These are phyloP conservation scores for Fagus crenata DNA, from an alignment of 306 rosid genomes.

Conservation along the genomic window DNA sequence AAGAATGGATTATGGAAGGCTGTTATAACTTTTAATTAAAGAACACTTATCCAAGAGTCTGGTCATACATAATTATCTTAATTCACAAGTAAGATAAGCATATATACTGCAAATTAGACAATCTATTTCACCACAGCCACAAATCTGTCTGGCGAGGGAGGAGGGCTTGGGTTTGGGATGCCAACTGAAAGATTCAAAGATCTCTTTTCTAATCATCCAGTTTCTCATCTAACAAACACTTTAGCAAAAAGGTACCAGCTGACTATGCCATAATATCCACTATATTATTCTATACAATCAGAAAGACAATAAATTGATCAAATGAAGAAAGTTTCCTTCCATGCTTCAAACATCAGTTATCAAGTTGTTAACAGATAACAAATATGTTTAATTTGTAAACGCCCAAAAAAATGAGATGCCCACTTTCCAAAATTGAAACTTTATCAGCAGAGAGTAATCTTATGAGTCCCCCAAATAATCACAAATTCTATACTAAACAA, in stretches of 20 bases:
- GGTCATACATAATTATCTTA: too few relatives aligned
- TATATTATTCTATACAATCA: not conserved
- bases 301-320: not conserved
- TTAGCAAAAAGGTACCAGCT: not conserved
- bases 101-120: not conserved
- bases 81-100: too few relatives aligned
- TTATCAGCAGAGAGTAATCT: not conserved
- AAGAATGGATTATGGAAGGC: too few relatives aligned
- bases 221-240: not conserved
- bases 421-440: not conserved
- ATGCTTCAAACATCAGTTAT: not conserved
- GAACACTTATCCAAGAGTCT: too few relatives aligned
- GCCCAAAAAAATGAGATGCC: not conserved
- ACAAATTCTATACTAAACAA: not conserved
- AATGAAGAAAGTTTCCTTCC: not conserved
- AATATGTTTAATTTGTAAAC: not conserved
- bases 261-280: not conserved
- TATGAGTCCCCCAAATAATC: not conserved
- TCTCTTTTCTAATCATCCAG: not conserved
- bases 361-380: not conserved
- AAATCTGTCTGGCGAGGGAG: conserved; percentile 1
- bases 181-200: not conserved
- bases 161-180: not conserved
- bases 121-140: not conserved
- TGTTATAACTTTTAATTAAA: too few relatives aligned